phyloP scores from a whole-genome alignment of 2,329 filamentous ascomycete species.

The Catunica adiposa region DNA sequence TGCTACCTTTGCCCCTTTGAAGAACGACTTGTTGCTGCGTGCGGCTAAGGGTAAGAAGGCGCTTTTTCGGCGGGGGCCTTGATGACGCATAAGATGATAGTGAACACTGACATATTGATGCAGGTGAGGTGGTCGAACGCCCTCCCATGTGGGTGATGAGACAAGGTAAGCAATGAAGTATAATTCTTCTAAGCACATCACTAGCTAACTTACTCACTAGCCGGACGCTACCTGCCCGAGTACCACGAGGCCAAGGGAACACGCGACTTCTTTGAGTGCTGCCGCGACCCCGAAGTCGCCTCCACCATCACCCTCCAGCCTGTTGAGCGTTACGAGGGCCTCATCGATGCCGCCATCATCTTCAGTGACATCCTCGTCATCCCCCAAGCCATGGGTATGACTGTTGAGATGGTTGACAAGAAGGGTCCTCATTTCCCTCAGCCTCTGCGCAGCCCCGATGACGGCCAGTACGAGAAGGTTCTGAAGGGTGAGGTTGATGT shows the following conservation, averaged over 20 bases:
- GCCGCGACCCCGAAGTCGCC: constrained; percentile 78
- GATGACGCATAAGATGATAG: background rate
- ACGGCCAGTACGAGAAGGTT: constrained; percentile 67
- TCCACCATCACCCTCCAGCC: constrained; percentile 90
- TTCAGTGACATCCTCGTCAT: constrained; percentile 98
- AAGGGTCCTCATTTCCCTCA: constrained; percentile 89
- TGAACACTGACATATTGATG: background rate
- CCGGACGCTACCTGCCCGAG: constrained; percentile 90
- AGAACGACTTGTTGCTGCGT: constrained; percentile 84
- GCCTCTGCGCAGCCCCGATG: constrained; percentile 61
- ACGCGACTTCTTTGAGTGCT: constrained; percentile 95
- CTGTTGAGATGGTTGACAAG: constrained; percentile 95
- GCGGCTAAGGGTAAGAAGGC: constrained; percentile 60
- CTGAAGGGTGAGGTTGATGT: constrained; percentile 70
- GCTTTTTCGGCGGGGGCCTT: background rate
- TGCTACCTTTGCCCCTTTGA: constrained; percentile 53
- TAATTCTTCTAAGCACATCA: background rate
- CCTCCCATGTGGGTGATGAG: constrained; percentile 99
- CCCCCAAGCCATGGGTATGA: constrained; percentile 95
- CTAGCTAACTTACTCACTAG: constrained; percentile 27
- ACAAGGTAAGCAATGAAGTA: constrained; percentile 48
- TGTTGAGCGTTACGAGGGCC: constrained; percentile 74
- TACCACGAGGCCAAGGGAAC: constrained; percentile 89
- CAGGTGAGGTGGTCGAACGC: constrained; percentile 78
- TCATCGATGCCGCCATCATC: constrained; percentile 94